Evolutionary conservation across 1,139 yeast genomes (phyloP), one percentile per base, ranked within the genome.

Genomic region (Hyphopichia khmerensis): DNA sequence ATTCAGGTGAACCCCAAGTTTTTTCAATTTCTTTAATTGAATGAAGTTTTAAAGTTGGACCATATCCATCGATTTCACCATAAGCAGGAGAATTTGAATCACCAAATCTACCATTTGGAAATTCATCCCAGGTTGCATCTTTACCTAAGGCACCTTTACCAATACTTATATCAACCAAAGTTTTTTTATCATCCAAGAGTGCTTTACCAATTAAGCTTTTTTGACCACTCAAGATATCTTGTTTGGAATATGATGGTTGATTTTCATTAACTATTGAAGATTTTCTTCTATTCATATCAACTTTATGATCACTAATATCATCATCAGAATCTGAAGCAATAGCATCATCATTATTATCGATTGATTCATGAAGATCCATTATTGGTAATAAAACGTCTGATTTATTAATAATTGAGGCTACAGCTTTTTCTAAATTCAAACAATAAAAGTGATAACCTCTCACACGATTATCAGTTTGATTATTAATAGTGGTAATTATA

Each of bases 61-160:
- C 98, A 63, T 93, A 93, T 29, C 98, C 99, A 60, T 91, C 97
- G 56, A 91, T 87, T 64, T 91, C 97, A 67, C 99, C 99, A 65
- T 87, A 93, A 0, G 99, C 93, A 5, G 99, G 99, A 29, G 98
- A 90, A 53, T 95, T 77, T 0, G 98, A 89, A 65, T 95, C 97
- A 65, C 99, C 97, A 63, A 90, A 93, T 67, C 99, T 80, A 56
- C 99, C 99, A 60, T 93, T 93, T 15, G 98, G 96, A 64, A 89
- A 93, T 57, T 93, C 99, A 69, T 93, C 99, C 99, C 99, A 93
- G 2, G 95, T 88, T 9, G 96, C 97, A 62, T 88, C 95, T 51
- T 91, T 82, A 21, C 96, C 96, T 36, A 88, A 61, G 2, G 87
- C 80, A 35, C 96, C 96, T 50, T 86, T 84, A 39, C 96, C 96